A percentile compares a stretch with the other conserved stretches of the same genome.
Evolutionary conservation across 2,329 filamentous ascomycete genomes (phyloP).

Genomic region (Lecanoromycetidae sp.): DNA sequence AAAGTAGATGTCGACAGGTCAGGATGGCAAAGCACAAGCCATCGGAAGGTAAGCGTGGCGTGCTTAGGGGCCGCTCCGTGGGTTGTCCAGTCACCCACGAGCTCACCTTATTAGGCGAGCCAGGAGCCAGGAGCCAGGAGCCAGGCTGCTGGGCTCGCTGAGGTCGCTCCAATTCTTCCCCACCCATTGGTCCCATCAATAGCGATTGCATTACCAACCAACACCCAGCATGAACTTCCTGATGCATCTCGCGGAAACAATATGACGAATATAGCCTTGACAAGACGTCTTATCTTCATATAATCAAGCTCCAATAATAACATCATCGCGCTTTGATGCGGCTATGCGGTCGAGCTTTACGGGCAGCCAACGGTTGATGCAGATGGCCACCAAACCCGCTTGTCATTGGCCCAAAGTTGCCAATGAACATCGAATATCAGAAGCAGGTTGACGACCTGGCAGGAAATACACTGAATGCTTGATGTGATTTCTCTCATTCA

Average conservation of each 20-base stretch:
- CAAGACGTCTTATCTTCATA: not conserved
- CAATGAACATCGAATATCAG: not conserved
- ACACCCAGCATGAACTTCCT: not conserved
- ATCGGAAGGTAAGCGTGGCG: too few relatives aligned
- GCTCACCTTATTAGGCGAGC: too few relatives aligned
- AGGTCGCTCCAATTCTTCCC: too few relatives aligned
- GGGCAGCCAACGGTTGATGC: slow-evolving; percentile 9
- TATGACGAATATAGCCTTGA: not conserved
- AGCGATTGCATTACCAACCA: too few relatives aligned
- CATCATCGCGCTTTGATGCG: not conserved
- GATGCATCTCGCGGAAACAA: not conserved
- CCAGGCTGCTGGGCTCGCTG: too few relatives aligned
- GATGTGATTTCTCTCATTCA: not conserved
- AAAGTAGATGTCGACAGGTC: too few relatives aligned
- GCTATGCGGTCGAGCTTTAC: not conserved
- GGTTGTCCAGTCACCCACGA: too few relatives aligned
- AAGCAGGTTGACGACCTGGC: not conserved
- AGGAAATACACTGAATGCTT: not conserved
- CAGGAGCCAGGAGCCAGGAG: too few relatives aligned
- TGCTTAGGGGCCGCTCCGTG: too few relatives aligned
- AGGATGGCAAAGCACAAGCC: too few relatives aligned
- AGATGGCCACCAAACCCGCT: slow-evolving; percentile 6
- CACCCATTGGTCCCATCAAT: too few relatives aligned
- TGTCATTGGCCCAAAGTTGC: slow-evolving; percentile 2
- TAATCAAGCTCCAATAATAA: not conserved